phyloP scores from a whole-genome alignment of 164 flowering plant genomes.

The Echeveria elegans region DNA sequence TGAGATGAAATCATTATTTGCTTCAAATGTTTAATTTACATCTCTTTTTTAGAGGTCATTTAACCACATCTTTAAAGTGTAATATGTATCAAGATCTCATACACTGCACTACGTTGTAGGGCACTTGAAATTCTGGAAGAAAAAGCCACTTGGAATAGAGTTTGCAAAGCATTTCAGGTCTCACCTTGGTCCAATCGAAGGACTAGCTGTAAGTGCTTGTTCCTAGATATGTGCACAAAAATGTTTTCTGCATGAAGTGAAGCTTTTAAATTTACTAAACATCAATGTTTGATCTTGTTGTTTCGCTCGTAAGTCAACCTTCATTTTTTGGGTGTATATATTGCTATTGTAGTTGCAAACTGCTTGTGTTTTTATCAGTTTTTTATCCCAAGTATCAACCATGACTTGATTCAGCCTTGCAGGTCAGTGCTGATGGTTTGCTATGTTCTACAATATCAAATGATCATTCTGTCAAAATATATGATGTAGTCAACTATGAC shows the following conservation, averaged over 20 bases:
- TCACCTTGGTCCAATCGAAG: constrained; percentile 95
- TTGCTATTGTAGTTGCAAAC: neutral
- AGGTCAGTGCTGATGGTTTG: constrained; percentile 94
- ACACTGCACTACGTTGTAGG: constrained; percentile 31
- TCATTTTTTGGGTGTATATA: neutral
- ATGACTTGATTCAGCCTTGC: constrained; percentile 42
- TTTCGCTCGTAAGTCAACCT: neutral
- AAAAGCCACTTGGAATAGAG: constrained; percentile 76
- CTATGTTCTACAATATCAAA: constrained; percentile 91
- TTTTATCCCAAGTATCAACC: neutral
- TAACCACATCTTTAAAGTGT: neutral
- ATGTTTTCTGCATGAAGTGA: neutral
- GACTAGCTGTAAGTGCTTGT: constrained; percentile 67
- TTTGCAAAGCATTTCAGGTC: constrained; percentile 98
- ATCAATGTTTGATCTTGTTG: neutral
- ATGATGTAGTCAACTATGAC: constrained; percentile 96
- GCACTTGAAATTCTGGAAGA: constrained; percentile 98
- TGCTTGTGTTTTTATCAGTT: neutral
- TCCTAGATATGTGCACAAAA: constrained; percentile 3
- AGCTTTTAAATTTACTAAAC: neutral
- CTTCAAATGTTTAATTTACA: neutral
- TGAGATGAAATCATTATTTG: neutral
- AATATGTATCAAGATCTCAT: neutral
- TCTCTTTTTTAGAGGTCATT: neutral
- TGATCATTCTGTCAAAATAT: constrained; percentile 84